A percentile compares a stretch with the other conserved stretches of the same genome.
These are phyloP conservation scores for Lasiodiplodia gonubiensis DNA, from an alignment of 2,329 filamentous ascomycete species.

Conservation along the genomic window DNA sequence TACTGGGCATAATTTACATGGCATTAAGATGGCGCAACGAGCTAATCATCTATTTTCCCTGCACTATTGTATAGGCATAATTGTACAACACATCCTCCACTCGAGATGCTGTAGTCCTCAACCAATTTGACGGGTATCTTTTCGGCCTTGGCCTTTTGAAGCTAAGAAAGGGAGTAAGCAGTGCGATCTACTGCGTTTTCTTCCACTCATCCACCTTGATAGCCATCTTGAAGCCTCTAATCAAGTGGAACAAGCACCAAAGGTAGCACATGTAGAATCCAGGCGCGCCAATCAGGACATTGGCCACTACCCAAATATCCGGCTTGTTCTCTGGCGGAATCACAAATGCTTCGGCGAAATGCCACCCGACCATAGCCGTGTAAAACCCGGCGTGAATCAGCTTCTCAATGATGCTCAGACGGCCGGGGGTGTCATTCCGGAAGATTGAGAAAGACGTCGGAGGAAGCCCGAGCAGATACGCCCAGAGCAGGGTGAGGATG, in stretches of 20 bases:
- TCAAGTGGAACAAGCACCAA: slow-evolving; percentile 81
- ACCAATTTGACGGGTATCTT: slow-evolving; percentile 6
- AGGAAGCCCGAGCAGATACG: slow-evolving; percentile 86
- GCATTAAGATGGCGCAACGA: slow-evolving; percentile 34
- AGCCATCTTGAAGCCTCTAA: slow-evolving; percentile 30
- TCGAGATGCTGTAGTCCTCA: background rate
- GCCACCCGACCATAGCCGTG: slow-evolving; percentile 78
- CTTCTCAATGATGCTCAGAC: slow-evolving; percentile 64
- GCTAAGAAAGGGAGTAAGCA: background rate
- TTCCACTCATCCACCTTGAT: slow-evolving; percentile 44
- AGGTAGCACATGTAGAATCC: slow-evolving; percentile 88
- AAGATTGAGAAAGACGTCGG: slow-evolving; percentile 76
- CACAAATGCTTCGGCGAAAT: slow-evolving; percentile 73
- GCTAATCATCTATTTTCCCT: slow-evolving; percentile 5
- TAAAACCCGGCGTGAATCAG: slow-evolving; percentile 80
- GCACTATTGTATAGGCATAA: slow-evolving; percentile 13
- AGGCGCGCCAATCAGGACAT: slow-evolving; percentile 82
- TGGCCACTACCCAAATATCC: slow-evolving; percentile 92
- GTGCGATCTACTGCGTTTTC: slow-evolving; percentile 43
- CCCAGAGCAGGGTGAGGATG: slow-evolving; percentile 85
- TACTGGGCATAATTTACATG: slow-evolving; percentile 40
- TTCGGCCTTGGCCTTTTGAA: background rate
- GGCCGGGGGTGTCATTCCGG: slow-evolving; percentile 51
- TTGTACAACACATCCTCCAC: slow-evolving; percentile 21
- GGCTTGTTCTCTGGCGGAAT: slow-evolving; percentile 76